These are phyloP conservation scores for Mycena polygramma DNA, from an alignment of 768 basidiomycete species.

Conservation along the genomic window DNA sequence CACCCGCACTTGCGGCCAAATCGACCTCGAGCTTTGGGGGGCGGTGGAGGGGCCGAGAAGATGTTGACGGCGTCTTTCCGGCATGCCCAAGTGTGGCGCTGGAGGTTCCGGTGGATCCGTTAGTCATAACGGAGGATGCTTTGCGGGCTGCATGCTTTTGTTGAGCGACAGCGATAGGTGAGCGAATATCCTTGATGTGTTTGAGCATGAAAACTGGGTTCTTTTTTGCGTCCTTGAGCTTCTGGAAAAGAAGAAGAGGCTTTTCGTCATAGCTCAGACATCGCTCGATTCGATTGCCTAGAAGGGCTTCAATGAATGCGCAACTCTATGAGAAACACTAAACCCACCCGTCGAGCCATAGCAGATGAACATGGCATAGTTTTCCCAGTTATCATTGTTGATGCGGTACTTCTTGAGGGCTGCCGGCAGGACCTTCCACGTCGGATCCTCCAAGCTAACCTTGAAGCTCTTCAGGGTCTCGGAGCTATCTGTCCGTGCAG, in stretches of 20 bases:
- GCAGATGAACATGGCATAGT: conserved; percentile 99
- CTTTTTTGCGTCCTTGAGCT: conserved; percentile 96
- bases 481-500: conserved; percentile 73
- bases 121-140: conserved; percentile 69
- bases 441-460: conserved; percentile 97
- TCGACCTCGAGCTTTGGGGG: conserved; percentile 83
- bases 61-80: conserved; percentile 53
- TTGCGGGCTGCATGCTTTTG: conserved; percentile 95
- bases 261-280: conserved; percentile 99
- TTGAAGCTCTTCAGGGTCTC: conserved; percentile 94
- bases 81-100: conserved; percentile 59
- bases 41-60: conserved; percentile 59
- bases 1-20: conserved; percentile 55
- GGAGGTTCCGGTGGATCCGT: conserved; percentile 54
- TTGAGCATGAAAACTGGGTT: conserved; percentile 99
- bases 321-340: conserved; percentile 12
- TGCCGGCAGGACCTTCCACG: conserved; percentile 98
- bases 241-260: conserved; percentile 95
- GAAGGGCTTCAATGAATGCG: conserved; percentile 5
- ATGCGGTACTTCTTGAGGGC: conserved; percentile 99
- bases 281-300: conserved; percentile 87
- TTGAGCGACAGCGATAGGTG: conserved; percentile 96
- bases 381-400: conserved; percentile 98
- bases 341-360: conserved; percentile 89
- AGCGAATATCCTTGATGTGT: conserved; percentile 96